Evolutionary conservation across 768 basidiomycete species (phyloP), one percentile per base, ranked within the genome.

Genomic region (Boletus coccyginus): DNA sequence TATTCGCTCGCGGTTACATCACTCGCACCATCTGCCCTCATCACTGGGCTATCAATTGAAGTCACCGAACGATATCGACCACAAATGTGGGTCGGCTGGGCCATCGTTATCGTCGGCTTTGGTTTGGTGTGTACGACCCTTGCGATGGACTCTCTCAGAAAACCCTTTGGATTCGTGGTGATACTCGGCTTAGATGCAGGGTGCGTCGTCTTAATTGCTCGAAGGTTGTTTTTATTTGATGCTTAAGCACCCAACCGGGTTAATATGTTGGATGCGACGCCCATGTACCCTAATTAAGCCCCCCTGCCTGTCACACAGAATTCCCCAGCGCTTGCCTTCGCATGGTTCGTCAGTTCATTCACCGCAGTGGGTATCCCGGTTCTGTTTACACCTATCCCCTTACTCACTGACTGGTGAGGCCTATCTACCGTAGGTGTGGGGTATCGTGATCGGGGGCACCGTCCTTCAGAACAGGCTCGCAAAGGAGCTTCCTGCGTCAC

Each of bases 391-490:
- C 11, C n/a, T 12, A 11, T 5, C 2, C 40, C 10, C n/a, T 40
- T 5, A 17, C 29, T 36, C 24, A 33, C 38, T 4, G 17, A 8
- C 41, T 13, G n/a, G 32, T 13, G 13, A 2, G 13, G 10, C 10
- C 10, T 31, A n/a, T 21, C n/a, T 27, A 16, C 41, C 0, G 3
- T 66, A 81, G 74, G 70, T 70, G 6, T 79, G 80, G 75, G 83
- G 82, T 7, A 68, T 82, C 50, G 70, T 76, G 0, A 74, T 84
- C 52, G 76, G 78, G 6, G 70, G 73, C 14, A 74, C 77, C 0
- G 72, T 83, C 46, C 69, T 85, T 2, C 78, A 81, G 56, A 85
- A 82, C 63, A 55, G 76, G 49, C 74, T 84, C 11, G 62, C 62
- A 11, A 68, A 63, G 33, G 62, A 63, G 2, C 75, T 84, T 0